A percentile compares a stretch with the other conserved stretches of the same genome.
Evolutionary conservation across 139 green algal genomes (phyloP).

Genomic region (Marvania coccoides): DNA sequence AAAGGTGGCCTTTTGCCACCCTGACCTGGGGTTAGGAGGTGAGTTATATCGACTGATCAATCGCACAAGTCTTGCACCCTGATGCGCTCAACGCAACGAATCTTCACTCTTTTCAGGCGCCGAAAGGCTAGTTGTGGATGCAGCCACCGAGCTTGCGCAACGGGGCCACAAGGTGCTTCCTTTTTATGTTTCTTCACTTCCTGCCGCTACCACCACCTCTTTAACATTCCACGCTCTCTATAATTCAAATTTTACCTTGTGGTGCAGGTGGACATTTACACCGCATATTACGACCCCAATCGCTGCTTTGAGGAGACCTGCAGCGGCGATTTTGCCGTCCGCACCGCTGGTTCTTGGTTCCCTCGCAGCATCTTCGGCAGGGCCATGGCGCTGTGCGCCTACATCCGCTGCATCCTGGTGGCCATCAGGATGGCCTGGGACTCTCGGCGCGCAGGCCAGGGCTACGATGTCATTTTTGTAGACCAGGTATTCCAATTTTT

Average conservation of each 20-base stretch:
- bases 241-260: background rate
- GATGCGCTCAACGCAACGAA: background rate
- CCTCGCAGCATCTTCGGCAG: slow-evolving; percentile 62
- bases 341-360: slow-evolving; percentile 76
- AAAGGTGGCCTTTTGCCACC: slow-evolving; percentile 83
- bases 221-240: background rate
- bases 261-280: slow-evolving; percentile 83
- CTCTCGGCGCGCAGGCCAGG: slow-evolving; percentile 5
- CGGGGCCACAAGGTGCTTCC: slow-evolving; percentile 56
- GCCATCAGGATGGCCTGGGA: slow-evolving; percentile 58
- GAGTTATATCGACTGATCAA: background rate
- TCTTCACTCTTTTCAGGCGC: slow-evolving; percentile 45
- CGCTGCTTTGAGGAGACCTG: slow-evolving; percentile 89
- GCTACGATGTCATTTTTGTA: slow-evolving; percentile 77
- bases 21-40: slow-evolving; percentile 85
- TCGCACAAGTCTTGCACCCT: background rate
- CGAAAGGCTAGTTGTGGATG: slow-evolving; percentile 94
- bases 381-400: slow-evolving; percentile 74
- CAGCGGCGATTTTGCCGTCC: slow-evolving; percentile 64
- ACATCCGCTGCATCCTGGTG: slow-evolving; percentile 69
- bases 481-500: slow-evolving; percentile 56
- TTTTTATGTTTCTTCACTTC: background rate
- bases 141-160: slow-evolving; percentile 71
- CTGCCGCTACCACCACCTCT: background rate
- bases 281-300: slow-evolving; percentile 71